These are phyloP conservation scores for Golovinomyces cichoracearum DNA, from an alignment of 2,329 filamentous ascomycete species.

Conservation along the genomic window DNA sequence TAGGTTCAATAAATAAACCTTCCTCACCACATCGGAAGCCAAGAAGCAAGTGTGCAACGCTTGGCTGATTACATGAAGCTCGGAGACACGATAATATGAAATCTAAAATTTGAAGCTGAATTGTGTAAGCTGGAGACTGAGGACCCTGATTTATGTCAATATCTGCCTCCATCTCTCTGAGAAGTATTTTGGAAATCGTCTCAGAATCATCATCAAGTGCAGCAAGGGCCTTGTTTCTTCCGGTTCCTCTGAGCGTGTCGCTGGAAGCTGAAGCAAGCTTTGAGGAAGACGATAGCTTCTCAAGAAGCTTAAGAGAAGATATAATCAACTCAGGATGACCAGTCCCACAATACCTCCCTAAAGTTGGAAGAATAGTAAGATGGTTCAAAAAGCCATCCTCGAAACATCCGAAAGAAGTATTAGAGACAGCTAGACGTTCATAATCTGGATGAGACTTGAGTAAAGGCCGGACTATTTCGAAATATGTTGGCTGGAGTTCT, in stretches of 20 bases:
- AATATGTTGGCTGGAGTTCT: slow-evolving; percentile 71
- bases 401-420: slow-evolving; percentile 59
- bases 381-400: slow-evolving; percentile 75
- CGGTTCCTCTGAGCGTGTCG: slow-evolving; percentile 12
- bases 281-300: slow-evolving; percentile 62
- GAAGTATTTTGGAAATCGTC: slow-evolving; percentile 49
- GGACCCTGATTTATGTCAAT: slow-evolving; percentile 50
- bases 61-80: slow-evolving; percentile 50
- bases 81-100: slow-evolving; percentile 62
- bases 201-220: slow-evolving; percentile 66
- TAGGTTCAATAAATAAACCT: slow-evolving; percentile 38
- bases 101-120: slow-evolving; percentile 63
- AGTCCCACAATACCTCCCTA: slow-evolving; percentile 68
- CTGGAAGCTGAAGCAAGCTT: slow-evolving; percentile 20
- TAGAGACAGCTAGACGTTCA: slow-evolving; percentile 36
- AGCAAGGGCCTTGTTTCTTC: slow-evolving; percentile 64
- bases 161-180: slow-evolving; percentile 37
- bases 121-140: slow-evolving; percentile 45
- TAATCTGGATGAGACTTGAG: slow-evolving; percentile 39
- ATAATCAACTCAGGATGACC: slow-evolving; percentile 59
- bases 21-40: slow-evolving; percentile 60
- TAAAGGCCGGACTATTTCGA: slow-evolving; percentile 61
- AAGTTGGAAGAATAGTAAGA: slow-evolving; percentile 49
- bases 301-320: slow-evolving; percentile 54
- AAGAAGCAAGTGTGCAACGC: slow-evolving; percentile 69